Base-by-base conservation (phyloP, 371 early-diverging fungal species). In the Saksenaea oblongispora region DNA sequence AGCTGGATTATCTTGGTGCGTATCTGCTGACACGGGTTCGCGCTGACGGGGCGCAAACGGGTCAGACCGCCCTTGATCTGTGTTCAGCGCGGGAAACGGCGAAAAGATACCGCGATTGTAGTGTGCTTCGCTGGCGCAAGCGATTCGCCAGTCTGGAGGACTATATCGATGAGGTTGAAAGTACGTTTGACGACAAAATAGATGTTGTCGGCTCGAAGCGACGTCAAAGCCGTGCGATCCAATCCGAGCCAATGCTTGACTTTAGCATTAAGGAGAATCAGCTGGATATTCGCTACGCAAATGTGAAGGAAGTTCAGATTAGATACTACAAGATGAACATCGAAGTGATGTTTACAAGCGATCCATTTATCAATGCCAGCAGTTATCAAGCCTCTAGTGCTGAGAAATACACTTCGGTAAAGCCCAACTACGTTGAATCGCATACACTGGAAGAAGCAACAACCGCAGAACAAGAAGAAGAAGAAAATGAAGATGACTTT, bases 261-360 rank as follows among this genome's bases (percentile, higher is more conserved):
- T 71, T 78, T 51, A 58, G 59, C 11, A 59, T 74, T 10, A 39
- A 37, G 2, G 58, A 64, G 11, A 44, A 69, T 27, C 61, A 69
- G 17, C 14, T 80, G 1, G 59, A 67, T 2, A 36, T 77, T 5
- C 66, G 60, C 7, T 70, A 69, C 57, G 70, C 76, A 11, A 84
- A 84, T 13, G 64, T 84, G 2, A 44, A 63, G 27, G 64, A 72
- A 5, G 59, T 84, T 18, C 66, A 74, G 34, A 71, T 86, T 24
- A 75, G 81, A 36, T 86, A 79, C 35, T 85, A 87, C 53, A 79
- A 78, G 34, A 79, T 85, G 61, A 79, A 87, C 54, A 78, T 83
- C n/a, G 88, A 87, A 65, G 79, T 80, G 41, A 84, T 85, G 80
- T 87, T 87, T 61, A 86, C 87, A 0, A 70, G 64, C 28, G 74